These are phyloP conservation scores for Ganoderma boninense DNA, from an alignment of 1,284 basidiomycete species.

Conservation along the genomic window DNA sequence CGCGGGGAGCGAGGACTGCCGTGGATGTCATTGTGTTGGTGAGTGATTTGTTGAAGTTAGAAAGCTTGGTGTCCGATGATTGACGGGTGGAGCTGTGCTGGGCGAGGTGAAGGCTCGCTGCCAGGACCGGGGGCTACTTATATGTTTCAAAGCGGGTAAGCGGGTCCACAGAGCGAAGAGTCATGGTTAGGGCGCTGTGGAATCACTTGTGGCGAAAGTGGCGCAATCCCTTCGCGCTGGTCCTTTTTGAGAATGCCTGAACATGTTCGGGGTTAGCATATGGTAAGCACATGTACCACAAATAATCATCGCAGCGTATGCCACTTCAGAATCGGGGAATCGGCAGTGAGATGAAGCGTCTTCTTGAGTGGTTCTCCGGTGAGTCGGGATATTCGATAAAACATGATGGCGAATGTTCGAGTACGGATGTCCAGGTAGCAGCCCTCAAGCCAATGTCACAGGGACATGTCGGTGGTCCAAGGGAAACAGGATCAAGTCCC, in stretches of 20 bases:
- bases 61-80: neutral
- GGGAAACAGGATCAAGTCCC: neutral
- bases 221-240: neutral
- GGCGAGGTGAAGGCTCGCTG: neutral
- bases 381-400: no score
- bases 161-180: no score
- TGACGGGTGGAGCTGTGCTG: neutral
- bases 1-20: slow-evolving; percentile 39
- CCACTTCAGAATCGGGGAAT: neutral
- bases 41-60: neutral
- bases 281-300: neutral
- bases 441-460: neutral
- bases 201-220: neutral
- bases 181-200: no score
- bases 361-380: no score
- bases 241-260: neutral
- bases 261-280: slow-evolving; percentile 1
- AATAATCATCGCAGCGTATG: no score
- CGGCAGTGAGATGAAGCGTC: neutral
- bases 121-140: neutral
- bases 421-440: neutral
- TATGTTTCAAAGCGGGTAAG: neutral
- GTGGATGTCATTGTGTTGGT: slow-evolving; percentile 36
- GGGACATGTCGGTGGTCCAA: neutral
- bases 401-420: neutral